Evolutionary conservation across 129 eudicot genomes (phyloP), one percentile per base, ranked within the genome.

Genomic region (Escallonia herrerae): DNA sequence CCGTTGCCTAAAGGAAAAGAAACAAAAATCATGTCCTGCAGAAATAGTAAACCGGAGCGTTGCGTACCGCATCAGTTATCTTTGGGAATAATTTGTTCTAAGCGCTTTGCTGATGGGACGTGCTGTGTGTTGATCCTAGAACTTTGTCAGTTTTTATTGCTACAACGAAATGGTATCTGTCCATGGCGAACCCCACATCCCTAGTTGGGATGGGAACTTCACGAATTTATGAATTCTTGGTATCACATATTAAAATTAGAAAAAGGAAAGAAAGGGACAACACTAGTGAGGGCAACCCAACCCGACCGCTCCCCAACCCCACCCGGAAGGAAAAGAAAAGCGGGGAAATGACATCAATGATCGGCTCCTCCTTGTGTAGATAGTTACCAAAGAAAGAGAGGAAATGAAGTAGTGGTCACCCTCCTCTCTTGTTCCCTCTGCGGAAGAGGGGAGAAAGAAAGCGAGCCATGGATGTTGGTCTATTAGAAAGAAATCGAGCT

Each of bases 161-260:
- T 51, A 12, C 64, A 15, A 52, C 59, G 42, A 42, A 42, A 60
- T 58, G 62, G 60, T 50, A 74, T 66, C 58, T 60, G 60, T 12
- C 43, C 40, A 8, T 13, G 62, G 42, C 33, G 72, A 70, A 57
- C 69, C 80, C 62, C 70, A 54, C 76, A 2, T 43, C 37, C 61
- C 70, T 22, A 72, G 43, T 43, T 44, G 40, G 62, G 68, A 60
- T 51, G 59, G 13, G 37, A 15, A 6, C 1, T 49, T 50, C 46
- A 40, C n/a, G 13, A 43, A 15, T 62, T 39, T 15, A 44, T 12
- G 46, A 14, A 61, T 4, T 38, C 13, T 3, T 33, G n/a, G 5
- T 49, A 38, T n/a, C 57, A 52, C 57, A 22, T 22, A 22, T 22
- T 22, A 22, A 22, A 22, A 0, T 11, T 52, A 8, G 49, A 61